These are phyloP conservation scores for Malus hybrid DNA, from an alignment of 331 rosid genomes.

Conservation along the genomic window DNA sequence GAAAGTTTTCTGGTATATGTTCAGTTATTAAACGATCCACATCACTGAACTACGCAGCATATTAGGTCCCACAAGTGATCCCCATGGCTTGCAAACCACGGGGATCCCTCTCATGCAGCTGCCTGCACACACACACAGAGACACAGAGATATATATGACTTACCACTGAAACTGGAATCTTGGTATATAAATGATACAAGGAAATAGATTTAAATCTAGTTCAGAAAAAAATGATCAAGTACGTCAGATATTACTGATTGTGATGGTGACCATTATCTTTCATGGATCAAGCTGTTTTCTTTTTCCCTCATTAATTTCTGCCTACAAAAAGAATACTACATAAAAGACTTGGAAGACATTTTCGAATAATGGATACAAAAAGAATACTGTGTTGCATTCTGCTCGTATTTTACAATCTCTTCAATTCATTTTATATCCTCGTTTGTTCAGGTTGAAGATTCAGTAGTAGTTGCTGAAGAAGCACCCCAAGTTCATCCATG, in stretches of 20 bases:
- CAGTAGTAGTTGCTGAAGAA: constrained; percentile 35
- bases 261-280: neutral
- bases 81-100: too few species aligned
- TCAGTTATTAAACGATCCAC: too few species aligned
- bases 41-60: too few species aligned
- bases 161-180: neutral
- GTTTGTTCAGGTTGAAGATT: constrained; percentile 44
- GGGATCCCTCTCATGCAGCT: too few species aligned
- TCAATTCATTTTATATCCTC: neutral
- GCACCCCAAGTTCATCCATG: constrained; percentile 28
- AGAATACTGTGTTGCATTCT: neutral
- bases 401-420: neutral
- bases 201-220: neutral
- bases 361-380: neutral
- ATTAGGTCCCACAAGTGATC: too few species aligned
- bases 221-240: neutral
- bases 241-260: neutral
- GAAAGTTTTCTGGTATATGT: neutral
- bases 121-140: too few species aligned
- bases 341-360: neutral
- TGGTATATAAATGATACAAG: neutral
- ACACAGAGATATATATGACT: too few species aligned
- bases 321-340: neutral
- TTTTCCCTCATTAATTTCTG: neutral
- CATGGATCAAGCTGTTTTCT: neutral